Evolutionary conservation across 768 basidiomycete genomes (phyloP), one percentile per base, ranked within the genome.

Genomic region (Suillus cothurnatus): DNA sequence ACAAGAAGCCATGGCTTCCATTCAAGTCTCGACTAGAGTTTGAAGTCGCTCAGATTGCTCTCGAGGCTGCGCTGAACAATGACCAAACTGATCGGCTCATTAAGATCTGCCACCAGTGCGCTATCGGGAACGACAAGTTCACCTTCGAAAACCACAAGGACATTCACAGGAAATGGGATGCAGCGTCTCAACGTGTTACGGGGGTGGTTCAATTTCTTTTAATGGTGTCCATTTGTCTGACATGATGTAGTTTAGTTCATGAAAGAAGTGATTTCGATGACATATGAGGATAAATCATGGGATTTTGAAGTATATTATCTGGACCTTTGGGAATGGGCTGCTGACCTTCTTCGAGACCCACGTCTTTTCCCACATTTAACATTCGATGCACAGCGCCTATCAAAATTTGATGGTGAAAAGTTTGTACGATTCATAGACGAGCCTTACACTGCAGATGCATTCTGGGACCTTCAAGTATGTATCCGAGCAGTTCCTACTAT

Each of bases 401-500:
- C 61, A 62, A 74, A 70, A 39, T 79, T 70, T 61, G 66, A 78
- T 66, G 73, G 73, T 0, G 49, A 62, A 14, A 11, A 38, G 2
- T 81, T 74, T 61, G 68, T 74, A 17, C 67, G 71, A 0, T 74
- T 80, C 49, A 58, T 74, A 31, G 64, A 78, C 53, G 77, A 82
- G 60, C 80, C 81, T 19, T 80, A 79, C 73, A 79, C 78, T 14
- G 80, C 74, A 4, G 59, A 79, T 26, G n/a, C 55, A 3, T 80
- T 72, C 36, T 81, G 79, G 79, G 66, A 77, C 14, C 63, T 74
- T 26, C 78, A 82, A 72, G 81, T 80, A 68, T 38, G 69, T 66
- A 47, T 47, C 23, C 14, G 15, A 53, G 53, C 19, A 36, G 32
- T 39, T 52, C 19, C 32, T 15, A 26, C 23, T 28, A 26, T 23